These are phyloP conservation scores for Syzygium malaccense DNA, from an alignment of 441 rosid species.

Conservation along the genomic window DNA sequence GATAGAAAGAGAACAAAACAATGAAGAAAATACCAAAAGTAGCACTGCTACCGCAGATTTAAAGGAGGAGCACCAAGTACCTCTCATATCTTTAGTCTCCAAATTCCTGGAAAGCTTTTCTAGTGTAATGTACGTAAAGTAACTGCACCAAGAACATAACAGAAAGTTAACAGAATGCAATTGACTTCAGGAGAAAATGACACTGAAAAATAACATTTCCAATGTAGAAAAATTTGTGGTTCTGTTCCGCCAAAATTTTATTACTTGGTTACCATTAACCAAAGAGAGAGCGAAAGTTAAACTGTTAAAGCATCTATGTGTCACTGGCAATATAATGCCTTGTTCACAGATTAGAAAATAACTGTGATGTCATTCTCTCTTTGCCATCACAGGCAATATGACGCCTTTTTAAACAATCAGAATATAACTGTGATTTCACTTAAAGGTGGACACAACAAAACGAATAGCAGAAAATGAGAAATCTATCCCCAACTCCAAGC, in stretches of 20 bases:
- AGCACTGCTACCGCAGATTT: not conserved
- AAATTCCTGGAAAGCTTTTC: slow-evolving; percentile 52
- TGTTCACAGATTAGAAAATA: not conserved
- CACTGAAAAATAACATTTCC: not conserved
- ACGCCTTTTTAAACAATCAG: not conserved
- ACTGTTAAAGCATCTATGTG: not conserved
- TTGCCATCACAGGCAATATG: not conserved
- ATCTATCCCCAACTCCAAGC: not conserved
- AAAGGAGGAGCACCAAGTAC: slow-evolving; percentile 15
- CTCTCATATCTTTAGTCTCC: slow-evolving; percentile 31
- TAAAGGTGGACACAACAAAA: not conserved
- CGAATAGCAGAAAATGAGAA: not conserved
- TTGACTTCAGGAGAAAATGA: not conserved
- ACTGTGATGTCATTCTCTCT: not conserved
- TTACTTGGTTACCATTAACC: not conserved
- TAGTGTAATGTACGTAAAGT: slow-evolving; percentile 76
- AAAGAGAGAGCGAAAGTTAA: not conserved
- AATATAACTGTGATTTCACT: not conserved
- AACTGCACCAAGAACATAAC: slow-evolving; percentile 30
- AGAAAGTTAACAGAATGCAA: not conserved
- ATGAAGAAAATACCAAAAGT: not conserved
- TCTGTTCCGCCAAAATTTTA: not conserved
- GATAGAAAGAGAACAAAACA: not conserved
- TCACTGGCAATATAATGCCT: not conserved
- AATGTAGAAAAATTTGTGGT: not conserved